Base-by-base conservation (phyloP, 306 rosid genomes). In the Benincasa hispida region DNA sequence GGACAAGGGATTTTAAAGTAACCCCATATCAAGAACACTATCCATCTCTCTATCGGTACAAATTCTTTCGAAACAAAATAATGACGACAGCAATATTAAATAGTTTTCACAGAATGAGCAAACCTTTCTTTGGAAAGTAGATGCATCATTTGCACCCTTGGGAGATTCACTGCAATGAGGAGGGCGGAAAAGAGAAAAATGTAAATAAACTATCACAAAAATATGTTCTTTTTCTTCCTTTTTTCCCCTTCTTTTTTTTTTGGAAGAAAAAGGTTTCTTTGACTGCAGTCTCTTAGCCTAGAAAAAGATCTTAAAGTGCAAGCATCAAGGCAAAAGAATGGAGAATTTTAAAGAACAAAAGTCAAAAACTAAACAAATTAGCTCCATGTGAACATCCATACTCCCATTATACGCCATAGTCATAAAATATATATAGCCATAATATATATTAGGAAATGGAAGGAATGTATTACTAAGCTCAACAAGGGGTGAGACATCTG, bases 101-200 rank as follows among this genome's bases (percentile, higher is more conserved):
- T 6, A 35, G 18, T 15, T 75, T 56, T 5, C 18, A 11, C 39
- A 30, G 21, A 74, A 54, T 51, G 15, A 62, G 80, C 85, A 68
- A 76, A 95, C 99, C 99, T 95, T 95, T 74, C 90, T 88, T 81
- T 95, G 99, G 82, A 95, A 95, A 2, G 99, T 95, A 59, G 96
- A 95, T 53, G 98, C 97, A 63, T 92, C 96, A 85, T 92, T 95
- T 54, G 97, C 97, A 54, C 99, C 99, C 87, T 90, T 95, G 4
- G 97, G 98, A 25, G 99, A 95, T 83, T 95, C 99, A 65, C 98
- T 94, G 79, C 82, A 88, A 81, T 61, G 25, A 50, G 42, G 25
- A 50, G 42, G 83, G 75, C 9, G 65, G 6, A 27, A 66, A 45
- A 21, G 62, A 48, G 10, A 35, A 45, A n/a, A 22, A 18, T 5